Evolutionary conservation across 2,329 filamentous ascomycete genomes (phyloP).

Genomic region (Ramularia endophylla): DNA sequence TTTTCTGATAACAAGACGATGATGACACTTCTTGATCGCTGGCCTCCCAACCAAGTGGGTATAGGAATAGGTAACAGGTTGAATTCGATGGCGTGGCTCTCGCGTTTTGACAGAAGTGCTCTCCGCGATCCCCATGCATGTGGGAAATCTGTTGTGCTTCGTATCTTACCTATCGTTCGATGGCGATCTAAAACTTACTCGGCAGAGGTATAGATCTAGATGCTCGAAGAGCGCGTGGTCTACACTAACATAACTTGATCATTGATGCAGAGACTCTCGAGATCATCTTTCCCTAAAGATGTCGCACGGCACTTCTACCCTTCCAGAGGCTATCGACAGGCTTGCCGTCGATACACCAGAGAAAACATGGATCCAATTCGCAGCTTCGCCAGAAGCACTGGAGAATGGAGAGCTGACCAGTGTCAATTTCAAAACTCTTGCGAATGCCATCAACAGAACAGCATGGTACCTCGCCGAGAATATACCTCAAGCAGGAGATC

Average conservation of each 20-base stretch:
- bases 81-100: too few species aligned
- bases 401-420: background rate
- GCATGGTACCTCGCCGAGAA: conserved; percentile 5
- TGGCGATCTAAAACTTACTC: background rate
- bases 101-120: too few species aligned
- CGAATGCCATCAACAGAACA: conserved; percentile 9
- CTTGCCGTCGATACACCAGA: background rate
- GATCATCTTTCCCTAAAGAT: background rate
- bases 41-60: too few species aligned
- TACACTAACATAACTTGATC: too few species aligned
- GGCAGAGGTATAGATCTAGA: too few species aligned
- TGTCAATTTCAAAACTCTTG: conserved; percentile 6
- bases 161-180: background rate
- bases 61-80: too few species aligned
- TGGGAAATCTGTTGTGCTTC: too few species aligned
- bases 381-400: conserved; percentile 4
- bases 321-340: conserved; percentile 6
- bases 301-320: conserved; percentile 3
- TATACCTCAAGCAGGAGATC: background rate
- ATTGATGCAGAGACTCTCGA: too few species aligned
- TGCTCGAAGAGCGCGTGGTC: too few species aligned
- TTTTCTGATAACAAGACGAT: too few species aligned
- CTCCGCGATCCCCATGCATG: too few species aligned
- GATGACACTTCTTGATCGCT: too few species aligned
- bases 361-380: conserved; percentile 6